Evolutionary conservation across 108 stramenopile genomes (phyloP), one percentile per base, ranked within the genome.

Genomic region (Skeletonema costatum): DNA sequence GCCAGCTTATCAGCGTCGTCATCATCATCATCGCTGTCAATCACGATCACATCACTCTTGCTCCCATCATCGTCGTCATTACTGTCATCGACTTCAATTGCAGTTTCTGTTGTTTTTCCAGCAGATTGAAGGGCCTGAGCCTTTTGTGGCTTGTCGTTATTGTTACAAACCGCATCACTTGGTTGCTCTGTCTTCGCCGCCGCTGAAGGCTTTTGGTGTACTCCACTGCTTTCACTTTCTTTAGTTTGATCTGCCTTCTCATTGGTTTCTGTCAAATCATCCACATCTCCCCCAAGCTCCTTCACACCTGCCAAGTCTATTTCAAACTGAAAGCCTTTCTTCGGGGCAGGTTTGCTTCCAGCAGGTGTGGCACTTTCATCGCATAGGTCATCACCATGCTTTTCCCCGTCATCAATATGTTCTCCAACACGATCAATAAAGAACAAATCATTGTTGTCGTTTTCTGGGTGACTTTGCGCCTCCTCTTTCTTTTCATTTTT

Each of bases 401-500:
- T 66, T 29, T 81, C 76, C 30, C 46, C 65, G 33, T 75, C 56
- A 12, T 46, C 64, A 1, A 31, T 58, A 14, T 33, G 60, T 10
- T 82, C 83, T 5, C 89, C 89, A 8, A 59, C 81, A 29, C 90
- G 86, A 79, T 93, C 92, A 60, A 93, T 85, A 31, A 89, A 83
- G 81, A 93, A 93, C n/a, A 90, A 76, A 46, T 70, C 61, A 41
- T 70, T 58, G 63, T 77, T 63, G 16, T 53, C 33, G 32, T 21
- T 46, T 63, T 39, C 39, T 10, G 35, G 31, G 16, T 4, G 67
- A 11, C 38, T 66, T 67, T 39, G 31, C 35, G 42, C 70, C 17
- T 46, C 32, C 5, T 70, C 56, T 11, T 56, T 73, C 39, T 25
- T 69, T 65, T 72, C 60, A 10, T 8, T 71, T 48, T 51, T 17